These are phyloP conservation scores for Trichoderma koningiopsis DNA, from an alignment of 2,329 filamentous ascomycete genomes.

Conservation along the genomic window DNA sequence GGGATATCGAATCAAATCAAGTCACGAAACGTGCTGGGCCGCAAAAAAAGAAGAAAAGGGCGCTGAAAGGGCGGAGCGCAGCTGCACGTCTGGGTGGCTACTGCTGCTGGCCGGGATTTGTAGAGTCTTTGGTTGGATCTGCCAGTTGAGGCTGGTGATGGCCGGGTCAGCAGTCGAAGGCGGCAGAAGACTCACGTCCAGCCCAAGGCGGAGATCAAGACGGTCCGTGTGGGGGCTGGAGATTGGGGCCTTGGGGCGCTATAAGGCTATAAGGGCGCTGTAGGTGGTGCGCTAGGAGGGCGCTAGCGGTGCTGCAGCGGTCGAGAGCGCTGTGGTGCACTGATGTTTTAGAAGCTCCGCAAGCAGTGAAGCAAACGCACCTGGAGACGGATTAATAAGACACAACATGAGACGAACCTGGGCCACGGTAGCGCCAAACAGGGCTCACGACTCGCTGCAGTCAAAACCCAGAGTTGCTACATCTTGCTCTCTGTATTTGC, in stretches of 20 bases:
- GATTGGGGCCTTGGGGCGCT: neutral
- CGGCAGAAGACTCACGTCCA: constrained; percentile 5
- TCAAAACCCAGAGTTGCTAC: neutral
- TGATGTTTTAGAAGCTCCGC: neutral
- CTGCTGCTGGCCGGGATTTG: neutral
- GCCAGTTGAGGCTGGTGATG: constrained; percentile 21
- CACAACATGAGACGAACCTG: neutral
- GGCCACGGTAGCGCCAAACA: neutral
- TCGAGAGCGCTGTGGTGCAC: neutral
- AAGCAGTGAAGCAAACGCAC: neutral
- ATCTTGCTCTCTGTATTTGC: neutral
- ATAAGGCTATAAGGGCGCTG: neutral
- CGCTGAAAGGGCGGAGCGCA: neutral
- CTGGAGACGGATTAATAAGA: neutral
- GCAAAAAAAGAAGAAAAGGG: neutral
- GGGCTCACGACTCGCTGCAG: neutral
- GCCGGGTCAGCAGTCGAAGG: constrained; percentile 23
- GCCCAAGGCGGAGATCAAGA: constrained; percentile 22
- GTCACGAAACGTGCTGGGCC: neutral
- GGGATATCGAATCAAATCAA: neutral
- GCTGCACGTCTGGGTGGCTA: constrained; percentile 20
- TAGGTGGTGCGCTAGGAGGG: neutral
- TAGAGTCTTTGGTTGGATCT: neutral
- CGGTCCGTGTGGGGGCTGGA: constrained; percentile 16
- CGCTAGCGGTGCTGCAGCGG: neutral